phyloP scores from a whole-genome alignment of 192 early-diverging fungal genomes.

The Chytriomyces sp. region DNA sequence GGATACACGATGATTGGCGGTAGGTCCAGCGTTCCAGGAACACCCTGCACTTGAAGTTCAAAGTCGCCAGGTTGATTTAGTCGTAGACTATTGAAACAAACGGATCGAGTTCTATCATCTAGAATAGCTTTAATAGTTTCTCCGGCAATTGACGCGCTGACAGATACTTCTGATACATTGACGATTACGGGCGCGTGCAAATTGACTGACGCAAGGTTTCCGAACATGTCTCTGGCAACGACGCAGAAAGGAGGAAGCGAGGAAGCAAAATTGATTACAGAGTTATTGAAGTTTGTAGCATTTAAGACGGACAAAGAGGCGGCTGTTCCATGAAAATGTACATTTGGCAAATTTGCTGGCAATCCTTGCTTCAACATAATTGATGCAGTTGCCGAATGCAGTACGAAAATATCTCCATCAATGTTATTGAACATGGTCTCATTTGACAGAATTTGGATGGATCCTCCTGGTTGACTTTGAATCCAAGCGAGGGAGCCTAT shows the following conservation, averaged over 20 bases:
- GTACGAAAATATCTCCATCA: neutral
- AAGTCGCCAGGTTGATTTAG: neutral
- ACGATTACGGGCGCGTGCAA: conserved; percentile 1
- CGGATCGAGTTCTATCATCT: neutral
- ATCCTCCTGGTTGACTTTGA: neutral
- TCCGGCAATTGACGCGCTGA: neutral
- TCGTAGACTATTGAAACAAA: neutral
- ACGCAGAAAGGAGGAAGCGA: neutral
- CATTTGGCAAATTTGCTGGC: neutral
- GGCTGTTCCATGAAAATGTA: neutral
- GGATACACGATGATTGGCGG: neutral
- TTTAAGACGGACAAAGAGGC: neutral
- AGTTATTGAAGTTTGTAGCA: neutral
- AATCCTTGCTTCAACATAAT: neutral
- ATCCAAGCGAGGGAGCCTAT: neutral
- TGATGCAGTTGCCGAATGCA: neutral
- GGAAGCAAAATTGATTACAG: conserved; percentile 6
- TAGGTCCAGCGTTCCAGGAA: neutral
- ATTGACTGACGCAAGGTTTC: neutral
- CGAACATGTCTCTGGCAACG: neutral
- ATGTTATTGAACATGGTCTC: neutral
- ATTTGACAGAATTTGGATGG: neutral
- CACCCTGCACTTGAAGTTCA: neutral
- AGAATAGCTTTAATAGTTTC: conserved; percentile 16
- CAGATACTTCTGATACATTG: neutral